Base-by-base conservation (phyloP, 2,329 filamentous ascomycete species). In the Alternaria dauci region DNA sequence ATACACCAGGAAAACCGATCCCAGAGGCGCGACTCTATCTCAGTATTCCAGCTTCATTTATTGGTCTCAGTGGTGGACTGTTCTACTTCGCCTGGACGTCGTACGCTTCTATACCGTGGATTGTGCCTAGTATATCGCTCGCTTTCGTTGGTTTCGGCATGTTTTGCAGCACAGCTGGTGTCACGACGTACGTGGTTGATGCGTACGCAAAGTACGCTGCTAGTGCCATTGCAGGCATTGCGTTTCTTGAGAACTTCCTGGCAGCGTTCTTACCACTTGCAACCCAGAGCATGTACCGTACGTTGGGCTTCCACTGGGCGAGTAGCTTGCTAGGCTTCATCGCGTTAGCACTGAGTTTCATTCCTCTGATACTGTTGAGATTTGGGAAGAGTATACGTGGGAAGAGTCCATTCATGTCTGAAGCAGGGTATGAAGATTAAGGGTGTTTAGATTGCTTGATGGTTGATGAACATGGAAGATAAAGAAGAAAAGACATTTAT, bases 41-140 rank as follows among this genome's bases (percentile, higher is more conserved):
- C 42, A 77, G 72, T 51, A 76, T 83, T 11, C 73, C 78, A 2
- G 81, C 73, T 1, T 81, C 80, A 2, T 81, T 85, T 44, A 30
- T 84, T 28, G 82, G 82, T 3, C 78, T 84, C 36, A 73, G 77
- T 0, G 83, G 79, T 1, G 84, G 84, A 14, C 79, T 85, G 73
- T 84, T 86, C 61, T 76, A 80, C 32, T 86, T 85, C 61, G 84
- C 77, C 0, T 86, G 83, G 84, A 82, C 82, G 1, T 76, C 78
- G 2, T 83, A 79, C 43, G 66, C 81, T 0, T 54, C 48, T 3
- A 41, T 84, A 0, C 81, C 76, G 1, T 86, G 84, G 84, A 80
- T 83, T 6, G 76, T 79, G 6, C 83, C 84, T 0, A 78, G 81
- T 0, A 72, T 84, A 16, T 82, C 83, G 0, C 75, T 86, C 2